Conservation (phyloP, 805 yeast species). For the Candida morakotiae region DNA sequence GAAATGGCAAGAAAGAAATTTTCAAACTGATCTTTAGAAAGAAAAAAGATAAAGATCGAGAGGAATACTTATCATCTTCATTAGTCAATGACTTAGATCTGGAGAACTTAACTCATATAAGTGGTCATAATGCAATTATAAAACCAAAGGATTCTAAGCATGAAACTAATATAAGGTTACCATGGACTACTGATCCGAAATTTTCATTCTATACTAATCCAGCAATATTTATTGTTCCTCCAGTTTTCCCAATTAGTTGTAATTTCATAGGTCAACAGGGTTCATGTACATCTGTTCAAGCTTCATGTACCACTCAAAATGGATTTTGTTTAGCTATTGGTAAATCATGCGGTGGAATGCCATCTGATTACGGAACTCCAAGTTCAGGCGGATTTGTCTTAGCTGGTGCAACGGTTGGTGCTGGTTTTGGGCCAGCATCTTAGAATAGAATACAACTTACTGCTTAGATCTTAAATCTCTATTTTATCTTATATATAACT, state of each 20-base stretch:
- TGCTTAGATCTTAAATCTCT: too few species aligned
- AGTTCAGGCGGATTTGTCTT: not conserved
- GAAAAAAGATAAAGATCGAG: not conserved
- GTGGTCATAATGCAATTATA: slow-evolving; percentile 13
- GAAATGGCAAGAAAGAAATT: slow-evolving; percentile 4
- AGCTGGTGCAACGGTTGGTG: not conserved
- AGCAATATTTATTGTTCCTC: slow-evolving; percentile 6
- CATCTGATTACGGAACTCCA: not conserved
- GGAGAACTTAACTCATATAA: slow-evolving; percentile 12
- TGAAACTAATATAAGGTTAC: too few species aligned
- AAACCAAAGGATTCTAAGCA: too few species aligned
- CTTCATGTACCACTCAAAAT: not conserved
- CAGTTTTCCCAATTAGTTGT: slow-evolving; percentile 7
- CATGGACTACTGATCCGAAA: slow-evolving; percentile 5
- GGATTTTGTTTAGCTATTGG: not conserved
- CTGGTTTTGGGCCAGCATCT: too few species aligned
- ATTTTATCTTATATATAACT: too few species aligned
- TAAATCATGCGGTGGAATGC: not conserved
- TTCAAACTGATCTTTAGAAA: slow-evolving; percentile 4
- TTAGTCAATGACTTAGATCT: slow-evolving; percentile 6
- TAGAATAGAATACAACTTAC: too few species aligned
- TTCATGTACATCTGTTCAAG: slow-evolving; percentile 6
- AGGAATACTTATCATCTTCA: too few species aligned
- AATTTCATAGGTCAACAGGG: not conserved
- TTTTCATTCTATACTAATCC: slow-evolving; percentile 1